Percentiles rank a stretch among this genome's conserved stretches.
Conservation (phyloP, 257 asterid species). For the Misopates orontium region DNA sequence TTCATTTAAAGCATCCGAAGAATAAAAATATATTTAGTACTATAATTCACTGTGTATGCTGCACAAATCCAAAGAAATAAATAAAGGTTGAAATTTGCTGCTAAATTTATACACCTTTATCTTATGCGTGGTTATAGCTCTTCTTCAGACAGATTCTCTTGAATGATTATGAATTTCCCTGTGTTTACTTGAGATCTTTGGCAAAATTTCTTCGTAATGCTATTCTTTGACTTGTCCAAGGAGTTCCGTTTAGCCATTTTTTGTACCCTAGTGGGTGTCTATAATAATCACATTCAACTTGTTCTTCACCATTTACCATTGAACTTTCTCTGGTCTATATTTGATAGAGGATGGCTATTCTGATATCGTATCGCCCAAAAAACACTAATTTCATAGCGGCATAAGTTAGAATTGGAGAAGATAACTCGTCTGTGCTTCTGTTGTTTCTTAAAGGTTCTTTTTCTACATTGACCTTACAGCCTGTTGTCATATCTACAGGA, state of each 20-base stretch:
- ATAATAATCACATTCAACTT: background rate
- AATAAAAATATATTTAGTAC: background rate
- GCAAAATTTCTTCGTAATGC: background rate
- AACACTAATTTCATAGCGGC: background rate
- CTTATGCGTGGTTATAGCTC: background rate
- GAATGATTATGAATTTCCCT: background rate
- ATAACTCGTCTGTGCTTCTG: background rate
- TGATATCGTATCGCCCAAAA: background rate
- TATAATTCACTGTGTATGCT: background rate
- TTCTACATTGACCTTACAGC: background rate
- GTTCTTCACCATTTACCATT: background rate
- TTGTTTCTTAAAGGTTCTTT: background rate
- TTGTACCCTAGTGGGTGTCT: background rate
- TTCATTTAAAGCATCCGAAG: no score
- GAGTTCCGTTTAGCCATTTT: background rate
- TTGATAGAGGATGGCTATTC: background rate
- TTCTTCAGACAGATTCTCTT: background rate
- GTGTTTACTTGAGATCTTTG: background rate
- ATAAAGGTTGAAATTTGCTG: background rate
- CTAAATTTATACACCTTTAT: background rate
- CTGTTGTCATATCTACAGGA: slow-evolving; percentile 41
- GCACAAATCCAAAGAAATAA: slow-evolving; percentile 11
- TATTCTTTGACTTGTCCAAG: background rate
- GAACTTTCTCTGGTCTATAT: background rate
- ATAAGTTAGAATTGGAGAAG: background rate